Evolutionary conservation across 2,329 filamentous ascomycete species (phyloP).

Genomic region (Aphanoascus verrucosus): DNA sequence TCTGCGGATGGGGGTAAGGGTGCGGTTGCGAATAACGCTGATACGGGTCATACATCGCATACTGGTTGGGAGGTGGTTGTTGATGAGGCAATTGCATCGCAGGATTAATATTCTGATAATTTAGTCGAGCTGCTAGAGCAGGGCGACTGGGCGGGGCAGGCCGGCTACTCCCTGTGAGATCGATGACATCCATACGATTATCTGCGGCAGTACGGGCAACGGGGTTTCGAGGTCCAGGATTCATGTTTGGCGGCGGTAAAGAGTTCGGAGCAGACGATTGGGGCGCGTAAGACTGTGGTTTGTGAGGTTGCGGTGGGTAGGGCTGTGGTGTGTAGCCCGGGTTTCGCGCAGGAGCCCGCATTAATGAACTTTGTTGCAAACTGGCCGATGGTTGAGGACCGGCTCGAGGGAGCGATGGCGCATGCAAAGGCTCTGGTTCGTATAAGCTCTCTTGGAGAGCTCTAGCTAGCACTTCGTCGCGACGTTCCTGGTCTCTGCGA

Average conservation of each 20-base stretch:
- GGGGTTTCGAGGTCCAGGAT: background rate
- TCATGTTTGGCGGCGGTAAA: background rate
- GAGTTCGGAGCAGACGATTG: background rate
- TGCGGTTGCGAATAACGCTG: background rate
- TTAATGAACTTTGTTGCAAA: background rate
- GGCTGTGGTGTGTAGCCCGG: background rate
- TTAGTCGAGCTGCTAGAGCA: background rate
- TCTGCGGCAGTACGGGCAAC: background rate
- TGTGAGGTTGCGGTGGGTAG: background rate
- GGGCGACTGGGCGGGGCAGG: background rate
- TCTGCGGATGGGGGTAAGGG: background rate
- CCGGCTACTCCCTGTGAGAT: background rate
- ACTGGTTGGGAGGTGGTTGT: background rate
- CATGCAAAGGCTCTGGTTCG: slow-evolving; percentile 13
- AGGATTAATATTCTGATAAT: background rate
- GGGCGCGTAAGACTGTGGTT: background rate
- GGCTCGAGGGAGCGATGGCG: background rate
- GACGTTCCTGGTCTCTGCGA: slow-evolving; percentile 27
- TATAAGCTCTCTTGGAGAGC: slow-evolving; percentile 26
- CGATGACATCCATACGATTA: background rate
- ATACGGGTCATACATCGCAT: background rate
- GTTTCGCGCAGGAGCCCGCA: background rate
- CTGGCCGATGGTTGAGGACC: background rate
- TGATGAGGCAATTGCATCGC: background rate
- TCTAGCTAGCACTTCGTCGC: slow-evolving; percentile 32